These are phyloP conservation scores for Alternaria brassicae DNA, from an alignment of 2,329 filamentous ascomycete genomes.

Conservation along the genomic window DNA sequence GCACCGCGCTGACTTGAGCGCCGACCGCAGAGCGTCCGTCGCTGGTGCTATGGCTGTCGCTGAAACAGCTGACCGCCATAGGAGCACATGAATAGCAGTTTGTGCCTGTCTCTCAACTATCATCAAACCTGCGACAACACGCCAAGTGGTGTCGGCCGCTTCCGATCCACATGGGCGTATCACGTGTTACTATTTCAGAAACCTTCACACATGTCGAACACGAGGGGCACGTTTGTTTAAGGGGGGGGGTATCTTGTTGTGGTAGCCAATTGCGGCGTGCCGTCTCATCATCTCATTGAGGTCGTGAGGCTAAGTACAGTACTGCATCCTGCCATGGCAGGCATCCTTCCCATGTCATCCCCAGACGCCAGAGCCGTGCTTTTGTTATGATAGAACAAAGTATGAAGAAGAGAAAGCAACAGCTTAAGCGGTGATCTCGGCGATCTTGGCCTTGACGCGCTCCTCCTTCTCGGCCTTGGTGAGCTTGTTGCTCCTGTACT, in stretches of 20 bases:
- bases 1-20: slow-evolving; percentile 20
- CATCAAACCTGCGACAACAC: slow-evolving; percentile 3
- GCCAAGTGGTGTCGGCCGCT: slow-evolving; percentile 2
- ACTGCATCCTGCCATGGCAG: slow-evolving; percentile 32
- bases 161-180: not conserved
- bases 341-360: slow-evolving; percentile 42
- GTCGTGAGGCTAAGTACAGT: slow-evolving; percentile 42
- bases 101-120: not conserved
- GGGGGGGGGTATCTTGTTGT: slow-evolving; percentile 18
- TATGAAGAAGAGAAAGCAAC: slow-evolving; percentile 23
- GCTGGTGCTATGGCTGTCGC: not conserved
- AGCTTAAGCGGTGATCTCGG: slow-evolving; percentile 68
- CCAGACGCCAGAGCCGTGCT: slow-evolving; percentile 48
- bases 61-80: slow-evolving; percentile 9
- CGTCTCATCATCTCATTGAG: slow-evolving; percentile 43
- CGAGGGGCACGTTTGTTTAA: not conserved
- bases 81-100: not conserved
- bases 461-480: slow-evolving; percentile 82
- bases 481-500: slow-evolving; percentile 81
- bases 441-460: slow-evolving; percentile 90
- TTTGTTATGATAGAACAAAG: slow-evolving; percentile 42
- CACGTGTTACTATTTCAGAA: slow-evolving; percentile 6
- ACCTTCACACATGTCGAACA: not conserved
- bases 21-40: slow-evolving; percentile 9
- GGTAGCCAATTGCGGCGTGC: slow-evolving; percentile 34